These are phyloP conservation scores for Cutaneotrichosporon dermatis DNA, from an alignment of 1,284 basidiomycete species.

Conservation along the genomic window DNA sequence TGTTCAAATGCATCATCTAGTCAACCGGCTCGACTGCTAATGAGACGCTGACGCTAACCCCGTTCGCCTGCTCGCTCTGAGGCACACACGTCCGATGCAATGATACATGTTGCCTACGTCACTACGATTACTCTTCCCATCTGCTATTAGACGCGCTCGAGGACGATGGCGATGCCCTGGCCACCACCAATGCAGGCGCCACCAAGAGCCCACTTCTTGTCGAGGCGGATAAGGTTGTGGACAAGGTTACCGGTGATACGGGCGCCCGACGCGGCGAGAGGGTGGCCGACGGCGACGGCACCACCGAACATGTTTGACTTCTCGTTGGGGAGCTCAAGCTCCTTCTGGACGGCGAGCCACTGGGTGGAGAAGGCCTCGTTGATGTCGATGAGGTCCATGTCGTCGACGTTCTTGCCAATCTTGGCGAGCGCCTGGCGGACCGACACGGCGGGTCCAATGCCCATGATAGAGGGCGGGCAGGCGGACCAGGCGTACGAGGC, in stretches of 20 bases:
- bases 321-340: constrained; percentile 54
- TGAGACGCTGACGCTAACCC: background rate
- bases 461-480: constrained; percentile 57
- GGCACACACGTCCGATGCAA: background rate
- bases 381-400: constrained; percentile 57
- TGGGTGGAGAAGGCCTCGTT: constrained; percentile 59
- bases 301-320: constrained; percentile 55
- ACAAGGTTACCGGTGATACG: constrained; percentile 54
- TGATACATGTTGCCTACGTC: constrained; percentile 2
- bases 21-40: background rate
- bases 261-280: constrained; percentile 55
- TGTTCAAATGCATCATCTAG: constrained; percentile 1
- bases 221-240: constrained; percentile 54
- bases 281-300: constrained; percentile 54
- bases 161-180: constrained; percentile 45
- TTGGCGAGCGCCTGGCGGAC: constrained; percentile 35
- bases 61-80: too few relatives aligned
- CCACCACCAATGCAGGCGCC: constrained; percentile 56
- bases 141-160: constrained; percentile 27
- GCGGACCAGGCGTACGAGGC: constrained; percentile 54
- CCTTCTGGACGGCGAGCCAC: constrained; percentile 55
- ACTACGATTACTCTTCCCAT: background rate
- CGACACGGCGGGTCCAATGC: constrained; percentile 54
- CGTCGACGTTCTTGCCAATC: constrained; percentile 43
- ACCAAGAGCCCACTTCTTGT: constrained; percentile 56